Evolutionary conservation across 208 protist species (phyloP), one percentile per base, ranked within the genome.

Genomic region (Lotmaria passim): DNA sequence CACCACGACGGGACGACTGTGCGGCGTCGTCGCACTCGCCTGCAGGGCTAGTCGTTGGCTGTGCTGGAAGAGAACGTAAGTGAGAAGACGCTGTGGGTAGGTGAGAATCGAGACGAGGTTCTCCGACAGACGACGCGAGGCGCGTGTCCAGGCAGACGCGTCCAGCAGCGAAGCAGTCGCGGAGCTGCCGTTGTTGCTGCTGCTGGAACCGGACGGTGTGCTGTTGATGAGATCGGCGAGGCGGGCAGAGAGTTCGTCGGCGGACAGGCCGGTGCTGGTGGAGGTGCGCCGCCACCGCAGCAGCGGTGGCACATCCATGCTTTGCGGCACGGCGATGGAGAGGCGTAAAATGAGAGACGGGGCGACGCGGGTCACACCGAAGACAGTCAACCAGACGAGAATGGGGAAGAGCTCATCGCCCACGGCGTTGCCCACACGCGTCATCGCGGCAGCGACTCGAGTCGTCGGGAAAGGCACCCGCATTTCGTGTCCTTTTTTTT

Each of bases 401-500:
- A 75, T 28, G 11, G 70, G 70, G 31, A 75, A 51, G 23, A 75
- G 61, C 21, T 75, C 70, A 23, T 75, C 61, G 34, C 70, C 70
- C 28, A 75, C 28, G n/a, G 39, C 30, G 53, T 67, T 53, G 61
- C 44, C 48, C 14, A 36, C 50, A n/a, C 58, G 58, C 58, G 23
- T 21, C 14, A 63, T 12, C 28, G 58, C 58, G 7, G 58, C 43
- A n/a, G 28, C 12, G 17, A 63, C n/a, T 2, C 41, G 58, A 26
- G 2, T 1, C n/a, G n/a, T n/a, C 10, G 38, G 28, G 8, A 51
- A 5, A 15, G 58, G 28, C 30, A 28, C 31, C 0, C 14, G 21
- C 58, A 63, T 63, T 24, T 19, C n/a, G 10, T 33, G 8, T 38
- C 5, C 3, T 33, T 56, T 8, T 56, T 59, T 59, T 24, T 44